These are phyloP conservation scores for Alternaria ethzedia DNA, from an alignment of 2,329 filamentous ascomycete genomes.

Conservation along the genomic window DNA sequence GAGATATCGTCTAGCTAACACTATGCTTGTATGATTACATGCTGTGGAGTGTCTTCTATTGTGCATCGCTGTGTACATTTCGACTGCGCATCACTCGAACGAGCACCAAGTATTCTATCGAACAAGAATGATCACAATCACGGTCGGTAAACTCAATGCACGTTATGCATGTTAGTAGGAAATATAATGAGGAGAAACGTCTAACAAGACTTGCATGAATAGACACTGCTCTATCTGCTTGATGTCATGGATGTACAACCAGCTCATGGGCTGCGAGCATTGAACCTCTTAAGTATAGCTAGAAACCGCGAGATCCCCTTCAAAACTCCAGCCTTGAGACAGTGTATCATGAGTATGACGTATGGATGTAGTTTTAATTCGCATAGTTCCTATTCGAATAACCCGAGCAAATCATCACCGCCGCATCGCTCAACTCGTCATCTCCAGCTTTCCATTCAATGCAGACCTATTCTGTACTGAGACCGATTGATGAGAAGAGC, in stretches of 20 bases:
- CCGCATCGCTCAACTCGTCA: background rate
- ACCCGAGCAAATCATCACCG: background rate
- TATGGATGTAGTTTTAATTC: background rate
- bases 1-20: background rate
- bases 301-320: background rate
- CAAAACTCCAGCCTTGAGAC: background rate
- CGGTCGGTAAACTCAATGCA: background rate
- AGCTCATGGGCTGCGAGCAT: background rate
- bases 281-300: background rate
- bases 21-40: background rate
- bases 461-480: rapidly evolving
- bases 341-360: background rate
- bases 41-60: background rate
- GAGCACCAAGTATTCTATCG: background rate
- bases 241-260: background rate
- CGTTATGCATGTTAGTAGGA: background rate
- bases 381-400: background rate
- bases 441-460: background rate
- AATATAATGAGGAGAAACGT: background rate
- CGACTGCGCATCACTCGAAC: background rate
- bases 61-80: background rate
- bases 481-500: background rate
- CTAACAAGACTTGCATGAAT: background rate
- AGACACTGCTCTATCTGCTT: background rate
- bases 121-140: background rate